These are phyloP conservation scores for Tetrahymena elliotti DNA, from an alignment of 73 alveolate genomes.

Conservation along the genomic window DNA sequence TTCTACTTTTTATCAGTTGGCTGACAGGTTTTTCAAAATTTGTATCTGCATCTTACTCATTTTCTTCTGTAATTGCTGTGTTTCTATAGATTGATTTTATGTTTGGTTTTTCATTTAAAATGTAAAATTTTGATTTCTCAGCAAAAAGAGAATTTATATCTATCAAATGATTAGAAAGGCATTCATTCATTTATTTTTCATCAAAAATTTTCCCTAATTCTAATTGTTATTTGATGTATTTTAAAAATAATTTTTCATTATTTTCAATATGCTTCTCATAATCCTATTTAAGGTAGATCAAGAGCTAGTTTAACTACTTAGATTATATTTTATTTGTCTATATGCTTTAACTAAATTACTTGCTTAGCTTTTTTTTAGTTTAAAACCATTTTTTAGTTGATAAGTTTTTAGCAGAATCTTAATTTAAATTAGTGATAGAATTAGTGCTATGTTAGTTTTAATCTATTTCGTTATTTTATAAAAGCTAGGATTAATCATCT, in stretches of 20 bases:
- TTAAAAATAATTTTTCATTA: not conserved
- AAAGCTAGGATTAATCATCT: not conserved
- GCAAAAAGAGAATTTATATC: not conserved
- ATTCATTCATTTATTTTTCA: not conserved
- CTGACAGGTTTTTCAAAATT: not conserved
- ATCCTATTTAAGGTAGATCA: not conserved
- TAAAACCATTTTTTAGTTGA: not conserved
- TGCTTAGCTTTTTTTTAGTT: not conserved
- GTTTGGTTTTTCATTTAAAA: not conserved
- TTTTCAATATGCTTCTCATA: not conserved
- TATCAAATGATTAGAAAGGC: not conserved
- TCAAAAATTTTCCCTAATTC: not conserved
- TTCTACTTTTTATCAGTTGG: no score
- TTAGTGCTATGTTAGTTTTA: not conserved
- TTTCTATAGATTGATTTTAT: not conserved
- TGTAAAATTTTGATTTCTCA: not conserved
- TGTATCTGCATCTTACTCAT: not conserved
- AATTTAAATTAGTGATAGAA: not conserved
- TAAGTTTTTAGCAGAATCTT: not conserved
- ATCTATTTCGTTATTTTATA: not conserved
- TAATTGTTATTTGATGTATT: not conserved
- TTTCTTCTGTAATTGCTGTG: not conserved
- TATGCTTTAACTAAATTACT: not conserved
- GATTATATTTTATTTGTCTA: not conserved
- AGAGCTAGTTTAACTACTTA: not conserved